Evolutionary conservation across 352 stramenopile species (phyloP).

Genomic region (Thalassiosira livingstoniorum): DNA sequence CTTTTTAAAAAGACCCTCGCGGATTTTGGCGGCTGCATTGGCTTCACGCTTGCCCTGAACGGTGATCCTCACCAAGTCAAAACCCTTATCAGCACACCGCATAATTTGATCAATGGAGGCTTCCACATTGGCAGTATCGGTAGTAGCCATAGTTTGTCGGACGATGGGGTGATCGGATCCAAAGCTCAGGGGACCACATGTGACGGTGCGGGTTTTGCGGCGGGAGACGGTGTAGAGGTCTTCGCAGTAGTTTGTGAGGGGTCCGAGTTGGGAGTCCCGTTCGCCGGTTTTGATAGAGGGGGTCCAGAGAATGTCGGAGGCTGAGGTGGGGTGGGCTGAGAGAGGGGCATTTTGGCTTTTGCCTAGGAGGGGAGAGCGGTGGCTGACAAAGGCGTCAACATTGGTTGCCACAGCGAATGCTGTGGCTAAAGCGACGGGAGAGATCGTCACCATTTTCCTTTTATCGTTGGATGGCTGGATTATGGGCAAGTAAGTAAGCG

Average conservation of each 20-base stretch:
- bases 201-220: slow-evolving; percentile 82
- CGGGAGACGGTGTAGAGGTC: slow-evolving; percentile 73
- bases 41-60: slow-evolving; percentile 87
- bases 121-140: slow-evolving; percentile 88
- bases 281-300: slow-evolving; percentile 80
- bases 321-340: slow-evolving; percentile 40
- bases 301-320: slow-evolving; percentile 79
- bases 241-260: slow-evolving; percentile 81
- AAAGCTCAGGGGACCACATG: slow-evolving; percentile 85
- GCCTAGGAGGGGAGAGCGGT: not conserved
- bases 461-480: no score
- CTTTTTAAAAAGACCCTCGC: slow-evolving; percentile 85
- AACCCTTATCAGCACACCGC: slow-evolving; percentile 84
- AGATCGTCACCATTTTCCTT: slow-evolving; percentile 45
- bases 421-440: slow-evolving; percentile 34
- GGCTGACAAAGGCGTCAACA: slow-evolving; percentile 44
- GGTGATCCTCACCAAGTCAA: slow-evolving; percentile 88
- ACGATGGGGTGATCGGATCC: slow-evolving; percentile 89
- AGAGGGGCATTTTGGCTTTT: not conserved
- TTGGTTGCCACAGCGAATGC: slow-evolving; percentile 46
- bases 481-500: no score
- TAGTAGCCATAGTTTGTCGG: slow-evolving; percentile 90
- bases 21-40: slow-evolving; percentile 83
- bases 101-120: slow-evolving; percentile 88
- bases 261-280: slow-evolving; percentile 70